These are phyloP conservation scores for Eragrostis tef DNA, from an alignment of 202 grass and related monocot genomes.

Conservation along the genomic window DNA sequence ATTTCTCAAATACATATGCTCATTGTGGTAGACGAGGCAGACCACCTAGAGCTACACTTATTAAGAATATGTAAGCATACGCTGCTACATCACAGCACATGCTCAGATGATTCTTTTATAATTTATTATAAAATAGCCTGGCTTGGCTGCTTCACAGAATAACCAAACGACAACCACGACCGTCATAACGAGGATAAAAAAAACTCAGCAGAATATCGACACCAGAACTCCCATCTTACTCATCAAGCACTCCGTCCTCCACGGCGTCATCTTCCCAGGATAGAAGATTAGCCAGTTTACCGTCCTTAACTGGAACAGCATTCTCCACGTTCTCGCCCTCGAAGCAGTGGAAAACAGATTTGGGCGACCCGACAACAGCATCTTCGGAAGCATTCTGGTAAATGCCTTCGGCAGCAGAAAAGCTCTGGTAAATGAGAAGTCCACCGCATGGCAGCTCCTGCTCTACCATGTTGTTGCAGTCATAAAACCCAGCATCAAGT, in stretches of 20 bases:
- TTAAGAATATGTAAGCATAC: constrained; percentile 30
- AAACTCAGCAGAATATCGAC: constrained; percentile 39
- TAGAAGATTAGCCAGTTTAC: constrained; percentile 53
- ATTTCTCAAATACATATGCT: constrained; percentile 42
- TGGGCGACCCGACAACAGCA: constrained; percentile 47
- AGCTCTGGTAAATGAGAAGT: constrained; percentile 78
- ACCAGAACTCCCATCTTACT: constrained; percentile 48
- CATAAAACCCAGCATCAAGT: constrained; percentile 56
- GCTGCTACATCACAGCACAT: constrained; percentile 13
- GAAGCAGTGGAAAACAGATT: constrained; percentile 53
- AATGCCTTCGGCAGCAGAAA: constrained; percentile 39
- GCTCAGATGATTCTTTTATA: constrained; percentile 25
- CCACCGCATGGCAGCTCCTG: constrained; percentile 69
- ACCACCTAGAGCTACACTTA: constrained; percentile 72
- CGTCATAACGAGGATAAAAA: constrained; percentile 26
- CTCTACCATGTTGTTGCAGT: constrained; percentile 65
- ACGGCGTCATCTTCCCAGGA: constrained; percentile 43
- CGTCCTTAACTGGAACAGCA: constrained; percentile 26
- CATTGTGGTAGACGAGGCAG: constrained; percentile 74
- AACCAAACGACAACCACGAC: constrained; percentile 45
- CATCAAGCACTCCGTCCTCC: constrained; percentile 44
- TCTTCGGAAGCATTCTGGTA: not conserved
- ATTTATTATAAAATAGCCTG: constrained; percentile 44
- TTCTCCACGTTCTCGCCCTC: constrained; percentile 31
- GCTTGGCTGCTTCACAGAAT: constrained; percentile 64